Percentiles rank a stretch among this genome's conserved stretches.
phyloP scores from a whole-genome alignment of 2,329 filamentous ascomycete species.

The Zelopaecilomyces penicillatus region DNA sequence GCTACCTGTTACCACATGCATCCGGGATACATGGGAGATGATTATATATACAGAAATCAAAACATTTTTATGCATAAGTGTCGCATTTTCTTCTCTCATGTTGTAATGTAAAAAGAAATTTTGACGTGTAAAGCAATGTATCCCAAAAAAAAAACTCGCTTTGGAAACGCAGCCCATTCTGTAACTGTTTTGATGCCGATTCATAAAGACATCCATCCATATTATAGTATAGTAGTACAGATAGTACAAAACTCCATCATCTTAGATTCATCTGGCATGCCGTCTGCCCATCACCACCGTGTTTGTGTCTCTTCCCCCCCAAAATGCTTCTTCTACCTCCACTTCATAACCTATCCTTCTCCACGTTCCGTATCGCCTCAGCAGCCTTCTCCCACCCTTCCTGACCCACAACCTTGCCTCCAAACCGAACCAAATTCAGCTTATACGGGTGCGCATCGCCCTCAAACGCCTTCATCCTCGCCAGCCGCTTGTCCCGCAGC shows the following conservation, averaged over 20 bases:
- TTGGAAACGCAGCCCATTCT: too few species aligned
- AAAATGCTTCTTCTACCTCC: slow-evolving; percentile 6
- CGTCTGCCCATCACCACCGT: too few species aligned
- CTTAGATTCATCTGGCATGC: background rate
- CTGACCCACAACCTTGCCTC: slow-evolving; percentile 46
- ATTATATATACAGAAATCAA: too few species aligned
- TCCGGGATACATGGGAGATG: too few species aligned
- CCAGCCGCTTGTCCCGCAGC: slow-evolving; percentile 77
- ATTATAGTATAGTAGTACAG: slow-evolving; percentile 16
- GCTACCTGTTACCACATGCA: too few species aligned
- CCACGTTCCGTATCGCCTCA: slow-evolving; percentile 40
- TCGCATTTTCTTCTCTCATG: too few species aligned
- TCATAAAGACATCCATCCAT: too few species aligned
- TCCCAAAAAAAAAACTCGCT: too few species aligned
- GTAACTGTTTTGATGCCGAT: too few species aligned
- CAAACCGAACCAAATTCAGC: slow-evolving; percentile 72
- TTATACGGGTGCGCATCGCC: slow-evolving; percentile 87
- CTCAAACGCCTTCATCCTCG: slow-evolving; percentile 90
- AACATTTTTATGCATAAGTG: too few species aligned
- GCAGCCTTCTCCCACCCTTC: slow-evolving; percentile 46
- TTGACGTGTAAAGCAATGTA: too few species aligned
- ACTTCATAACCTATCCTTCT: slow-evolving; percentile 41
- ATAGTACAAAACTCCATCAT: slow-evolving; percentile 20
- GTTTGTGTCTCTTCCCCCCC: slow-evolving; percentile 11
- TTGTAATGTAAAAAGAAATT: too few species aligned